A percentile compares a stretch with the other conserved stretches of the same genome.
phyloP scores from a whole-genome alignment of 139 green algal species.

The Chlamydomonas eustigma region DNA sequence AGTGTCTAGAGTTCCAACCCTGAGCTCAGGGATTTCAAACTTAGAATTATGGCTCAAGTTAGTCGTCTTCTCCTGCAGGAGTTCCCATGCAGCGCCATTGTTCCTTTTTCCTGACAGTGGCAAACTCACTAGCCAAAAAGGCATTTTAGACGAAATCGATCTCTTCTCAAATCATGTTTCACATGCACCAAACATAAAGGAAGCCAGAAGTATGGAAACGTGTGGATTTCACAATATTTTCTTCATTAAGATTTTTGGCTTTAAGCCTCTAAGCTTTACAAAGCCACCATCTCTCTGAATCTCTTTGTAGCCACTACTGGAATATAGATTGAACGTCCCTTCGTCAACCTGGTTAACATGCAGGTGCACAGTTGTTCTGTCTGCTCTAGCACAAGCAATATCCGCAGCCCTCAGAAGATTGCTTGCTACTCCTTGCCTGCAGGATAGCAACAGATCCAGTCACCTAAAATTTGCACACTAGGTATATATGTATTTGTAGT shows the following conservation, averaged over 20 bases:
- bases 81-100: constrained; percentile 65
- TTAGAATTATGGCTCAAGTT: constrained; percentile 52
- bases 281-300: background rate
- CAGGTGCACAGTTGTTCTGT: background rate
- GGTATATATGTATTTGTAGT: too few species aligned
- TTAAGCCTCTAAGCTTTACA: background rate
- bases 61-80: constrained; percentile 65
- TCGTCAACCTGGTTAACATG: background rate
- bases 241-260: background rate
- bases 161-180: too few species aligned
- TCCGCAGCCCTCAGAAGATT: background rate
- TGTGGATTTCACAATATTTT: too few species aligned
- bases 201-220: too few species aligned
- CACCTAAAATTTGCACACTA: too few species aligned
- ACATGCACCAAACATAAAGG: too few species aligned
- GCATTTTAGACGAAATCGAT: too few species aligned
- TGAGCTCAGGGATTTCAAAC: constrained; percentile 84
- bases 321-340: background rate
- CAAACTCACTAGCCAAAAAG: constrained; percentile 7
- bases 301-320: background rate
- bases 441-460: too few species aligned
- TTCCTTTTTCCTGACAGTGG: constrained; percentile 21
- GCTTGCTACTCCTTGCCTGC: background rate
- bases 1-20: constrained; percentile 91
- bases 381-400: background rate